Conservation (phyloP, 306 rosid species). For the Inga laurina region DNA sequence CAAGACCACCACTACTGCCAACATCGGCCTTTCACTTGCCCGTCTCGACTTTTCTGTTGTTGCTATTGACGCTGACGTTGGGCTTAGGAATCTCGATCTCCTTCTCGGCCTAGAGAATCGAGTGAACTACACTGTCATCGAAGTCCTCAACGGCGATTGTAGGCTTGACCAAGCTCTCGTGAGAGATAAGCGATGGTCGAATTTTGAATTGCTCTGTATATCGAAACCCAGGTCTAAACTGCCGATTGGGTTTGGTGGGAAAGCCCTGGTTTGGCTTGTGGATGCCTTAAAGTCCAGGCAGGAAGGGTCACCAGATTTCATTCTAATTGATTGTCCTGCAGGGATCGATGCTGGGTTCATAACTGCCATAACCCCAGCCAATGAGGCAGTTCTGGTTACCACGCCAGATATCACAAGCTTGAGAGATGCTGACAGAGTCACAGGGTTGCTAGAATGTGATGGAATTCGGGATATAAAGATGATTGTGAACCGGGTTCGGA, state of each 20-base stretch:
- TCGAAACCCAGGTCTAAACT: slow-evolving; percentile 90
- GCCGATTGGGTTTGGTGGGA: slow-evolving; percentile 90
- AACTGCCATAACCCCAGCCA: slow-evolving; percentile 94
- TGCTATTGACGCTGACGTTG: slow-evolving; percentile 95
- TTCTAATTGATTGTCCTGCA: slow-evolving; percentile 90
- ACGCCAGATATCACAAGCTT: slow-evolving; percentile 90
- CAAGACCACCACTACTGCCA: slow-evolving; percentile 93
- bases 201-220: slow-evolving; percentile 90
- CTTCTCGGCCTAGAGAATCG: slow-evolving; percentile 94
- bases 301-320: slow-evolving; percentile 75
- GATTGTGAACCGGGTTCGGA: slow-evolving; percentile 92
- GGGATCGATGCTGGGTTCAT: slow-evolving; percentile 98
- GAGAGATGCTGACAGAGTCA: slow-evolving; percentile 94
- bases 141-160: slow-evolving; percentile 97
- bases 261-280: slow-evolving; percentile 88
- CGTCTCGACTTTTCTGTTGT: slow-evolving; percentile 94
- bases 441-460: slow-evolving; percentile 87
- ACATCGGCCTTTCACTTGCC: slow-evolving; percentile 92
- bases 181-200: slow-evolving; percentile 94
- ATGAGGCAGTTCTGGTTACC: slow-evolving; percentile 85
- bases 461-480: slow-evolving; percentile 96
- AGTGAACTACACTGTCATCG: slow-evolving; percentile 88
- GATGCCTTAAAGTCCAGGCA: slow-evolving; percentile 78
- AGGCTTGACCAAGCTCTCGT: slow-evolving; percentile 93
- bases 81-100: slow-evolving; percentile 97